Conservation (phyloP, 331 rosid species). For the Pyrus hybrid region DNA sequence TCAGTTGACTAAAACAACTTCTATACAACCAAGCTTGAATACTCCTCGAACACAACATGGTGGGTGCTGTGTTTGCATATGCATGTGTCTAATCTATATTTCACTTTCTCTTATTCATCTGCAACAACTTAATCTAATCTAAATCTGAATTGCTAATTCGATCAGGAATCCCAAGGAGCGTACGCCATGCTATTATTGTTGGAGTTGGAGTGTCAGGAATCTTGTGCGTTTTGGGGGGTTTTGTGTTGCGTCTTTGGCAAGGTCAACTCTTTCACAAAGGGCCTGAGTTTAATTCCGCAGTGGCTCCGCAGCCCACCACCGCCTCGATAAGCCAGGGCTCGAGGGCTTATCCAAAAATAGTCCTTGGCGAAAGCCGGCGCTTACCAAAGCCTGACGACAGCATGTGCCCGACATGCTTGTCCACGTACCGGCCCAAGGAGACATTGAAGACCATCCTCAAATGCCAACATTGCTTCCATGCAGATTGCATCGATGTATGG, state of each 20-base stretch:
- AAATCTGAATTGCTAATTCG: neutral
- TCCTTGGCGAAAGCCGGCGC: slow-evolving; percentile 33
- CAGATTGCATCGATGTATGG: slow-evolving; percentile 42
- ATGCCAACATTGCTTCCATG: slow-evolving; percentile 68
- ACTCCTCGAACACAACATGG: neutral
- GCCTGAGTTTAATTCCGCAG: slow-evolving; percentile 33
- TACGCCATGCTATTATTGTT: slow-evolving; percentile 34
- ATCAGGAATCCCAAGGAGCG: slow-evolving; percentile 44
- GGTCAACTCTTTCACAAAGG: slow-evolving; percentile 11
- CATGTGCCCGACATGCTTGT: slow-evolving; percentile 53
- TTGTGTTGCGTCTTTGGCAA: slow-evolving; percentile 22
- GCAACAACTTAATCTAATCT: neutral
- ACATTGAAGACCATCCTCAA: slow-evolving; percentile 55
- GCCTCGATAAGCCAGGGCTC: slow-evolving; percentile 54
- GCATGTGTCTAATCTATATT: too few species aligned
- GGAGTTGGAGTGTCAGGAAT: slow-evolving; percentile 34
- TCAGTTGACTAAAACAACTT: too few species aligned
- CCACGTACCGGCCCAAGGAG: slow-evolving; percentile 51
- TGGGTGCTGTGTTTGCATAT: neutral
- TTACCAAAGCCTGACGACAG: slow-evolving; percentile 36
- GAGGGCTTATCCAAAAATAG: slow-evolving; percentile 51
- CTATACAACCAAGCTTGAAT: neutral
- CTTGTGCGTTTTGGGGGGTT: slow-evolving; percentile 36
- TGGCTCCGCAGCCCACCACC: slow-evolving; percentile 13
- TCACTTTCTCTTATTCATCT: neutral